phyloP scores from a whole-genome alignment of 78 protist genomes.

The Protostelium mycophagum region DNA sequence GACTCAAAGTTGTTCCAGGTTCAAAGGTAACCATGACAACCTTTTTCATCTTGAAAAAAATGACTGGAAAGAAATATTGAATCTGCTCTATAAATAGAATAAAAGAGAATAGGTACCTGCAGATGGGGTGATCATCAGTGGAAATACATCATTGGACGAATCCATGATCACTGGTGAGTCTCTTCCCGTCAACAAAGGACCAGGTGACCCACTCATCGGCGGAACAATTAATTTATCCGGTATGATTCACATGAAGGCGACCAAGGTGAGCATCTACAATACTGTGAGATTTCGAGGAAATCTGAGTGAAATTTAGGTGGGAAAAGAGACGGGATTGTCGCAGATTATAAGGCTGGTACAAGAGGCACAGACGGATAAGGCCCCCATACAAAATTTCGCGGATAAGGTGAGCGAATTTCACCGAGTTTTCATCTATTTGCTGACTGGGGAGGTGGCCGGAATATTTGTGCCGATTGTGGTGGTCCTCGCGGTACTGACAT shows the following conservation, averaged over 20 bases:
- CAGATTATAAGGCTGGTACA: constrained; percentile 84
- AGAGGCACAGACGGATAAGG: constrained; percentile 81
- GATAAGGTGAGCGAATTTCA: constrained; percentile 45
- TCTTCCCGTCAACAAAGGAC: constrained; percentile 65
- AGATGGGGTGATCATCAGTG: constrained; percentile 68
- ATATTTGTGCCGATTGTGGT: constrained; percentile 88
- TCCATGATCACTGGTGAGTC: constrained; percentile 93
- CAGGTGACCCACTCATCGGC: constrained; percentile 81
- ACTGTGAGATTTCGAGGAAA: not conserved
- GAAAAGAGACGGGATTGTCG: constrained; percentile 74
- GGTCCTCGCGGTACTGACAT: constrained; percentile 66
- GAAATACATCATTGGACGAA: constrained; percentile 77
- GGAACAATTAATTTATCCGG: constrained; percentile 85
- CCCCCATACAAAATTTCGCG: constrained; percentile 73
- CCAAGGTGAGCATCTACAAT: constrained; percentile 31
- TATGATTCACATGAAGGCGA: constrained; percentile 43
- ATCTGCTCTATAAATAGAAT: not conserved
- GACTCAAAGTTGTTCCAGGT: constrained; percentile 78
- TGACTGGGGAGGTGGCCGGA: constrained; percentile 35
- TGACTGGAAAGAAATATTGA: no score
- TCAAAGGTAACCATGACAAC: constrained; percentile 7
- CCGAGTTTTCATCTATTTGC: no score
- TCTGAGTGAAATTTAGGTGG: constrained; percentile 15
- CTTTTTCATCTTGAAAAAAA: no score
- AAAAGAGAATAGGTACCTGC: constrained; percentile 44